Percentiles rank a stretch among this genome's conserved stretches.
phyloP scores from a whole-genome alignment of 164 flowering plant species.

The Paratinospora sagittata region DNA sequence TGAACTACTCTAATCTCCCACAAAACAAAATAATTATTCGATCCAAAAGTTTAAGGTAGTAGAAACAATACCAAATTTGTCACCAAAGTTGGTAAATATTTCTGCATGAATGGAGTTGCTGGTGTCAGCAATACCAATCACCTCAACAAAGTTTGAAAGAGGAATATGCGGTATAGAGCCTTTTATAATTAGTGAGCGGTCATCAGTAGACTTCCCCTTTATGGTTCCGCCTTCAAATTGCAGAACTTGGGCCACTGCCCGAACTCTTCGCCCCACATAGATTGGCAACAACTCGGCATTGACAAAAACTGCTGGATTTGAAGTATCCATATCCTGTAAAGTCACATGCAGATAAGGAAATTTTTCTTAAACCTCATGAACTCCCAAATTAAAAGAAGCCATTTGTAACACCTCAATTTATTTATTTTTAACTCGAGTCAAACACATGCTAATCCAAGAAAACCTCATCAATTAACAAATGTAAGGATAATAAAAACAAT shows the following conservation, averaged over 20 bases:
- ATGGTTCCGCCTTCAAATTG: conserved; percentile 51
- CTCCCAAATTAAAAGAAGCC: no score
- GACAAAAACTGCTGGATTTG: conserved; percentile 78
- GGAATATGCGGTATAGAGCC: conserved; percentile 41
- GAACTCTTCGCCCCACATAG: conserved; percentile 62
- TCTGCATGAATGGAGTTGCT: conserved; percentile 75
- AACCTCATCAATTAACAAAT: no score
- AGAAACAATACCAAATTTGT: conserved; percentile 44
- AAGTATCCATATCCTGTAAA: conserved; percentile 55
- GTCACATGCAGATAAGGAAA: background rate
- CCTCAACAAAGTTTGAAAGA: conserved; percentile 43
- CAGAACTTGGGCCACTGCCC: conserved; percentile 66
- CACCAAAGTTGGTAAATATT: conserved; percentile 78
- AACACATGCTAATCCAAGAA: no score
- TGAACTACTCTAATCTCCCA: background rate
- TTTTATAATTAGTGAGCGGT: conserved; percentile 48
- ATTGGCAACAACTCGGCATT: conserved; percentile 61
- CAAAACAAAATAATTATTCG: background rate
- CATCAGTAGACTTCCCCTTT: conserved; percentile 72
- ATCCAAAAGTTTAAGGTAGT: background rate
- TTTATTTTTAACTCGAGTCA: no score
- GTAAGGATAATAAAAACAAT: no score
- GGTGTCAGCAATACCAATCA: conserved; percentile 86
- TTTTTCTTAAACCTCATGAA: no score
- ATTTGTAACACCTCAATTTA: no score